These are phyloP conservation scores for Chlorella ohadii DNA, from an alignment of 139 green algal species.

Conservation along the genomic window DNA sequence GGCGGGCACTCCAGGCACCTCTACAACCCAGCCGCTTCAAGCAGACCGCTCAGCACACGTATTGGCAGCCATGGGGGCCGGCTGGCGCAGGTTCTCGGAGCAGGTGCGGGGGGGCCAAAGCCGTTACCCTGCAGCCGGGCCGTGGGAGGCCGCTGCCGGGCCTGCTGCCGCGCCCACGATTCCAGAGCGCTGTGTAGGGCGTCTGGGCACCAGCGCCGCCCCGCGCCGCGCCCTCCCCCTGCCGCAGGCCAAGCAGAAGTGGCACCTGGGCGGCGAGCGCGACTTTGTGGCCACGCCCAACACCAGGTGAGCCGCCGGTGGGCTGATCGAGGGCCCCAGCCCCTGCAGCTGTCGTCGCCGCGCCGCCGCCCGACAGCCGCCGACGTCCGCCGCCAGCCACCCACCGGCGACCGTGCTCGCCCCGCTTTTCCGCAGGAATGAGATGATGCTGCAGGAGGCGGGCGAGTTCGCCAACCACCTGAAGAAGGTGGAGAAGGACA, in stretches of 20 bases:
- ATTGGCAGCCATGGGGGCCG: constrained; percentile 49
- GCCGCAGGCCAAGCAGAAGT: constrained; percentile 68
- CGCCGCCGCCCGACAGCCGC: neutral
- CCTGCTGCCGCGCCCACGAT: too few species aligned
- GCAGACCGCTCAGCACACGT: too few species aligned
- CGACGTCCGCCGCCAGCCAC: neutral
- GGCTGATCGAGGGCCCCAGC: neutral
- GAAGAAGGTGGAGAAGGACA: constrained; percentile 81
- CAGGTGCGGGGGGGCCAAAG: constrained; percentile 11
- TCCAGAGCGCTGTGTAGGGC: too few species aligned
- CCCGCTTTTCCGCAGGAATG: constrained; percentile 54
- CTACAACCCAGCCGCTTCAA: too few species aligned
- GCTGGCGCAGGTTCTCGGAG: constrained; percentile 59
- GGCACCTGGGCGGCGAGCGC: constrained; percentile 60
- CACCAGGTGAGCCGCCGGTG: constrained; percentile 37
- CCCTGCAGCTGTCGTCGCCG: neutral
- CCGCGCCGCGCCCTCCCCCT: neutral
- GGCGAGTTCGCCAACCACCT: constrained; percentile 80
- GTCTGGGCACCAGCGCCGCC: too few species aligned
- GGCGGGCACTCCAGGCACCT: too few species aligned
- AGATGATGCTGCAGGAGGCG: constrained; percentile 87
- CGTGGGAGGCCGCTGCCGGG: neutral
- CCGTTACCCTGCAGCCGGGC: too few species aligned
- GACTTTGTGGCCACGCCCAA: constrained; percentile 81
- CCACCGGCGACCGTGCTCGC: neutral